phyloP scores from a whole-genome alignment of 345 rosid species.

The Moringa oleifera region DNA sequence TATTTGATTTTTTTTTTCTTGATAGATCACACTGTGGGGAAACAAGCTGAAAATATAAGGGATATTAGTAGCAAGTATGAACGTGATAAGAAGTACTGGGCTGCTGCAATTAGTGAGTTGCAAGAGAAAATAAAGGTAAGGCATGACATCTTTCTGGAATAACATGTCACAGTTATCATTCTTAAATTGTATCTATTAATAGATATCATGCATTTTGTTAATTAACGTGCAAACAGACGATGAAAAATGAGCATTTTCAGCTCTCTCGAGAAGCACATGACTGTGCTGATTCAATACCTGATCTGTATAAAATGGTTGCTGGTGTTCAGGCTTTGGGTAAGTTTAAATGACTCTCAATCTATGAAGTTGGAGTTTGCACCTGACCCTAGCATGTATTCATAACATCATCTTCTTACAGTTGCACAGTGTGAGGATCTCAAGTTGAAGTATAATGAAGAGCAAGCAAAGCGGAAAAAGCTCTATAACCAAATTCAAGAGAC shows the following conservation, averaged over 20 bases:
- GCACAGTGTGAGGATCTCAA: conserved; percentile 89
- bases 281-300: conserved; percentile 75
- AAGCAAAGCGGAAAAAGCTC: conserved; percentile 82
- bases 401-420: conserved; percentile 39
- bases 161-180: conserved; percentile 3
- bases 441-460: conserved; percentile 72
- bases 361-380: conserved; percentile 6
- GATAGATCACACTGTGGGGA: conserved; percentile 63
- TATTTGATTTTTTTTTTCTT: conserved; percentile 1
- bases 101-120: conserved; percentile 37
- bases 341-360: conserved; percentile 14
- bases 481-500: conserved; percentile 88
- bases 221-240: conserved; percentile 37
- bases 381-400: conserved; percentile 16
- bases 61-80: conserved; percentile 49
- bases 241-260: conserved; percentile 78
- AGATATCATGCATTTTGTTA: conserved; percentile 2
- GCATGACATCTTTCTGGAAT: conserved; percentile 3
- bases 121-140: conserved; percentile 64
- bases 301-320: conserved; percentile 69
- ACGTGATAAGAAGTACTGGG: conserved; percentile 55
- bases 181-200: background rate
- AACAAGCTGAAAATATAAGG: conserved; percentile 62
- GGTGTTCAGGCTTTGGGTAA: conserved; percentile 91
- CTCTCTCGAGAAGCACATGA: conserved; percentile 78